Evolutionary conservation across 305 asterid species (phyloP).

Genomic region (Fraxinus paxiana): DNA sequence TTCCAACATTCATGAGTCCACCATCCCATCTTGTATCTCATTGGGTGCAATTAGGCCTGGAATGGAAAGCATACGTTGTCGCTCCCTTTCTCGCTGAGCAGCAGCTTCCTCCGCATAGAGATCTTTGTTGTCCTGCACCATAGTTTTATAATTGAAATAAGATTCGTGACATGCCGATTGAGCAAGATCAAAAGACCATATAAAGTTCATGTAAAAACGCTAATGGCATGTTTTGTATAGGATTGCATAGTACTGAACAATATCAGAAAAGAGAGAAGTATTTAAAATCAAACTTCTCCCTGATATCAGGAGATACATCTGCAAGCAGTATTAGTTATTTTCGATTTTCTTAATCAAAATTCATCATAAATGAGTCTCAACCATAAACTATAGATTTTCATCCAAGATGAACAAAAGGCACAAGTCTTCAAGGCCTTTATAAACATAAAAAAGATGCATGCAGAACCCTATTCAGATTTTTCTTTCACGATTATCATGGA

Average conservation of each 20-base stretch:
- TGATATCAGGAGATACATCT: neutral
- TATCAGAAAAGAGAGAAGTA: neutral
- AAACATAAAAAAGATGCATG: neutral
- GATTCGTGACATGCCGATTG: neutral
- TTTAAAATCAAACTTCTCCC: neutral
- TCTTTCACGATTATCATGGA: neutral
- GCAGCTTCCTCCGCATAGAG: constrained; percentile 96
- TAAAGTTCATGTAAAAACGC: neutral
- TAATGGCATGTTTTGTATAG: neutral
- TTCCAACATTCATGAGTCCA: constrained; percentile 21
- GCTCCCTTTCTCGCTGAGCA: constrained; percentile 78
- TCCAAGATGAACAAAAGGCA: neutral
- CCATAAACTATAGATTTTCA: neutral
- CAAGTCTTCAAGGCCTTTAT: neutral
- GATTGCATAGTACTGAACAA: neutral
- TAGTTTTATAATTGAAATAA: neutral
- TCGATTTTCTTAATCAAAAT: neutral
- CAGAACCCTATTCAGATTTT: neutral
- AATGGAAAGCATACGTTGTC: constrained; percentile 76
- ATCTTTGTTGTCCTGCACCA: constrained; percentile 85
- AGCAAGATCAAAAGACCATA: neutral
- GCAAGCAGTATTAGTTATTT: neutral
- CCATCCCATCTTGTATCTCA: constrained; percentile 53
- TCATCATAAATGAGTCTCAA: neutral
- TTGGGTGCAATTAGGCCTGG: constrained; percentile 90